These are phyloP conservation scores for Mortierella sp. DNA, from an alignment of 371 early-diverging fungal genomes.

Conservation along the genomic window DNA sequence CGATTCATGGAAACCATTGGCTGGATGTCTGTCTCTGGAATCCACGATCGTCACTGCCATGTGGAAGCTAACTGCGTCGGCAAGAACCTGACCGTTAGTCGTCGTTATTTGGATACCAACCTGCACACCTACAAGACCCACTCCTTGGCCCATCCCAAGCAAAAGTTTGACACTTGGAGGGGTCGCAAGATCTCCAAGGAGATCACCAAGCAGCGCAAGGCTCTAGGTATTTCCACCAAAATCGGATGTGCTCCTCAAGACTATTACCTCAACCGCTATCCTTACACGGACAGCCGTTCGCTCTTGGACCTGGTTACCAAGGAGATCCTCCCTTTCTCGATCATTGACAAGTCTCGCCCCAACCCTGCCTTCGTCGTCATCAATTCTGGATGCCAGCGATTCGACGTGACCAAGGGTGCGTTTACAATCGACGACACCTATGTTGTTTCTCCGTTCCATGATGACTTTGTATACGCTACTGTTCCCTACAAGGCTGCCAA, in stretches of 20 bases:
- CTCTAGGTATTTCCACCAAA: conserved; percentile 49
- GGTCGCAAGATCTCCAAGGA: conserved; percentile 60
- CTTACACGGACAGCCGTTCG: conserved; percentile 56
- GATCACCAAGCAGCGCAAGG: conserved; percentile 56
- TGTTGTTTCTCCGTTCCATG: conserved; percentile 62
- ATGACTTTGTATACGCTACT: conserved; percentile 57
- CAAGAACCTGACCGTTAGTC: conserved; percentile 62
- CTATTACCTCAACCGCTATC: conserved; percentile 60
- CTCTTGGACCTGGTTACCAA: conserved; percentile 57
- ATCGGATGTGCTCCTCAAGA: conserved; percentile 68
- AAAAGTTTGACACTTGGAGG: conserved; percentile 57
- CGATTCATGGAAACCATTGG: conserved; percentile 72
- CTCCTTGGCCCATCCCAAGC: conserved; percentile 47
- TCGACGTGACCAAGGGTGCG: conserved; percentile 63
- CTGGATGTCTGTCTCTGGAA: conserved; percentile 60
- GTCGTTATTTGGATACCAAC: conserved; percentile 72
- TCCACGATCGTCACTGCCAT: conserved; percentile 33
- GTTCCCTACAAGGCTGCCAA: conserved; percentile 61
- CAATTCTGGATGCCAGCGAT: conserved; percentile 64
- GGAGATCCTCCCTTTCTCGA: conserved; percentile 60
- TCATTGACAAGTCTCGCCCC: conserved; percentile 48
- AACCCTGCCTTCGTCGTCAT: conserved; percentile 59
- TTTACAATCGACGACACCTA: conserved; percentile 64
- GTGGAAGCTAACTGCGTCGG: conserved; percentile 39
- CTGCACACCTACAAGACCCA: conserved; percentile 67